Evolutionary conservation across 495 filamentous ascomycete genomes (phyloP).

Genomic region (Neurospora tetraspora): DNA sequence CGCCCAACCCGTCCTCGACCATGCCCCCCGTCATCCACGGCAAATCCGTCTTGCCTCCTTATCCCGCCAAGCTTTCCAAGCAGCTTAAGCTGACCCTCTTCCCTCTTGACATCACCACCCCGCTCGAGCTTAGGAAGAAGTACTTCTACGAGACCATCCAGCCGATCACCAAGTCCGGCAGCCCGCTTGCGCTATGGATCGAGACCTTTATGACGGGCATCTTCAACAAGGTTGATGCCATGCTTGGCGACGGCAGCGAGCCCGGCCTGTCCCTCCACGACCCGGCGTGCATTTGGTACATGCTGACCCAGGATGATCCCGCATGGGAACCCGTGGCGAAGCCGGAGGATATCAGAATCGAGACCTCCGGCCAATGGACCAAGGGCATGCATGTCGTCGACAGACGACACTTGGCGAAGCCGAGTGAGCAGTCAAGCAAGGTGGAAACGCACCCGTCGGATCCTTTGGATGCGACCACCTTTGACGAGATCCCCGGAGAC

Average conservation of each 20-base stretch:
- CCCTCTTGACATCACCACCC: slow-evolving; percentile 80
- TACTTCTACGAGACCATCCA: slow-evolving; percentile 48
- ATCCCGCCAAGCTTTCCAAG: slow-evolving; percentile 54
- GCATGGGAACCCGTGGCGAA: slow-evolving; percentile 38
- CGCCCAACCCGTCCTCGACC: slow-evolving; percentile 53
- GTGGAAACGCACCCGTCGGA: slow-evolving; percentile 32
- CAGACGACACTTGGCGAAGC: slow-evolving; percentile 49
- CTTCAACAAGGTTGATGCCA: slow-evolving; percentile 63
- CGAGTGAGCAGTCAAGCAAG: slow-evolving; percentile 35
- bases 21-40: slow-evolving; percentile 51
- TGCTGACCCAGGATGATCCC: slow-evolving; percentile 46
- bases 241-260: slow-evolving; percentile 41
- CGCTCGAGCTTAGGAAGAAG: slow-evolving; percentile 54
- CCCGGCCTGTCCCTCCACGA: slow-evolving; percentile 73
- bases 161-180: slow-evolving; percentile 41
- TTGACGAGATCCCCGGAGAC: slow-evolving; percentile 43
- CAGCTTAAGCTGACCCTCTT: slow-evolving; percentile 69
- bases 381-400: slow-evolving; percentile 84
- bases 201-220: slow-evolving; percentile 65
- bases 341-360: slow-evolving; percentile 70
- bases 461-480: slow-evolving; percentile 20
- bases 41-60: slow-evolving; percentile 43
- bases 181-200: slow-evolving; percentile 78
- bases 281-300: slow-evolving; percentile 81
- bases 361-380: slow-evolving; percentile 89